Base-by-base conservation (phyloP, 2,329 filamentous ascomycete species). In the Xylariomycetidae sp. region DNA sequence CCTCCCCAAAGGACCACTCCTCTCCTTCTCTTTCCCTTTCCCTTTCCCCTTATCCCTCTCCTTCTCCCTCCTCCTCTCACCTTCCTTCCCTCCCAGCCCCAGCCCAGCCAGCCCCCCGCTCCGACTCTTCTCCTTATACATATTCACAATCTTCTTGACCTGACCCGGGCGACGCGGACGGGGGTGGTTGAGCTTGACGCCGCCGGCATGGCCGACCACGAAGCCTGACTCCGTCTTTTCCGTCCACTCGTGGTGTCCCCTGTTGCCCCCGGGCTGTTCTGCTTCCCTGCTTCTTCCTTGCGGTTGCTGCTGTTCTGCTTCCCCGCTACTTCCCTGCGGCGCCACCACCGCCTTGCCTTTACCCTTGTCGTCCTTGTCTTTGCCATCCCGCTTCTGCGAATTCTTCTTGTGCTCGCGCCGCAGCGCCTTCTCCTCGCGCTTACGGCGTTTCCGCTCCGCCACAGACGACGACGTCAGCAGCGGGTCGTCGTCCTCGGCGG, bases 161-260 rank as follows among this genome's bases (percentile, higher is more conserved):
- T 55, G 52, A 8, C 47, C 49, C 2, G 54, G 54, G 8, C 54
- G 46, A 23, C 42, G 36, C 2, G 54, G 54, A 20, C 42, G 49
- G 19, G 54, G 54, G 20, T 53, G 44, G 9, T 40, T 42, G 15
- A 57, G 44, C 14, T 50, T 50, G 26, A 52, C 39, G 19, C 51
- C 38, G n/a, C 42, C 42, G 19, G 47, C 37, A 29, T 54, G 47
- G 29, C 49, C 47, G 3, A 58, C 43, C 27, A 50, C 48, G 34
- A 58, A 58, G n/a, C 54, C 54, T 13, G 54, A 57, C 16, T 39
- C 47, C n/a, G 54, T 54, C 40, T 53, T 53, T 29, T 47, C 48
- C 31, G 40, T 44, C 40, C 50, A 50, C 15, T 43, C 45, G 10
- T 37, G n/a, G n/a, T n/a, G n/a, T 43, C 15, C 46, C 50, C 28